phyloP scores from a whole-genome alignment of 345 rosid genomes.

The Populus tremula region DNA sequence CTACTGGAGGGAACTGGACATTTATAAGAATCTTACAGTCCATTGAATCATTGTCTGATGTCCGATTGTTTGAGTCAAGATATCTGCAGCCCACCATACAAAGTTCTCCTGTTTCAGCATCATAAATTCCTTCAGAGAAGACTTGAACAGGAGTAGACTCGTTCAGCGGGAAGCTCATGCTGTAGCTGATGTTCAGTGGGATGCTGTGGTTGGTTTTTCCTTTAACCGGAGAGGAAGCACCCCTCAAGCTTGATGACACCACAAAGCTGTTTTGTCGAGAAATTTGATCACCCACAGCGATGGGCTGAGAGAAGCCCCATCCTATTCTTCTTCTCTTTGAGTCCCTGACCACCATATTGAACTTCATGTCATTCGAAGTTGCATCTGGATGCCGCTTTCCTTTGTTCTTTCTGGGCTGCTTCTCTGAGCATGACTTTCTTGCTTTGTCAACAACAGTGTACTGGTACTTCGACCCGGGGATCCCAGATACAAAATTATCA shows the following conservation, averaged over 20 bases:
- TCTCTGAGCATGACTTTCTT: constrained; percentile 5
- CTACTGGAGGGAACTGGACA: constrained; percentile 20
- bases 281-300: constrained; percentile 31
- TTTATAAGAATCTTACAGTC: constrained; percentile 20
- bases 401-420: not conserved
- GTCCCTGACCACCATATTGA: constrained; percentile 16
- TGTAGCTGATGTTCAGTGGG: constrained; percentile 32
- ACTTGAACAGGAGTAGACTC: constrained; percentile 5
- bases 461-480: constrained; percentile 31
- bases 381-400: constrained; percentile 26
- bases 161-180: constrained; percentile 31
- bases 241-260: not conserved
- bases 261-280: not conserved
- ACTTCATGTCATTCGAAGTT: constrained; percentile 20
- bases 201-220: not conserved
- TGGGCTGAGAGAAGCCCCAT: constrained; percentile 18
- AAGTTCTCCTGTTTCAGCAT: constrained; percentile 27
- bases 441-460: constrained; percentile 23
- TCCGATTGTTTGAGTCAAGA: not conserved
- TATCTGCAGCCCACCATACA: constrained; percentile 28
- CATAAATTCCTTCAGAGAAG: constrained; percentile 32
- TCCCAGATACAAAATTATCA: not conserved
- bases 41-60: not conserved
- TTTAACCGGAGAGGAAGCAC: not conserved
- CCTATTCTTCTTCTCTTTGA: not conserved